Conservation (phyloP, 2,329 filamentous ascomycete species). For the Dactylellina parvicollis region DNA sequence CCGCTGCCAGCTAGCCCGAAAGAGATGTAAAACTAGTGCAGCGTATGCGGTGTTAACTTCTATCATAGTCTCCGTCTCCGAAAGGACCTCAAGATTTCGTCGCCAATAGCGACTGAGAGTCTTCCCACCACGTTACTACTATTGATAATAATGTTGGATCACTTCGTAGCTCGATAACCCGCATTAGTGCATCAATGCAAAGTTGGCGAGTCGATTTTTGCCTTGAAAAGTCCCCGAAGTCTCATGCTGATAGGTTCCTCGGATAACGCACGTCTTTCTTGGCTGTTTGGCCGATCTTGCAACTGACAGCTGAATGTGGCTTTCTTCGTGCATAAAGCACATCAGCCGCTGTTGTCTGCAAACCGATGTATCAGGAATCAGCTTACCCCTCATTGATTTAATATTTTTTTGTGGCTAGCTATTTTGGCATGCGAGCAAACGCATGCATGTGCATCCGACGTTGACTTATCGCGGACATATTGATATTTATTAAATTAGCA, state of each 20-base stretch:
- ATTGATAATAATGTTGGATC: neutral
- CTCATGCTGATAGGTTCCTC: conserved; percentile 10
- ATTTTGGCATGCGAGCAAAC: too few relatives aligned
- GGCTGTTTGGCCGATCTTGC: conserved; percentile 1
- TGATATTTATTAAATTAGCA: too few relatives aligned
- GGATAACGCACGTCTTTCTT: conserved; percentile 9
- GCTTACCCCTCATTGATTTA: conserved; percentile 22
- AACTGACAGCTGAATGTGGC: conserved; percentile 18
- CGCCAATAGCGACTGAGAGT: conserved; percentile 10
- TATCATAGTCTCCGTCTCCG: conserved; percentile 1
- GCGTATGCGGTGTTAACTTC: neutral
- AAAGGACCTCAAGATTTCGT: conserved; percentile 4
- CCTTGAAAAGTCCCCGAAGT: too few relatives aligned
- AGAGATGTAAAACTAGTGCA: neutral
- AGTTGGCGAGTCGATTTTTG: too few relatives aligned
- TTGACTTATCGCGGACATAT: too few relatives aligned
- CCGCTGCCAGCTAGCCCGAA: conserved; percentile 9
- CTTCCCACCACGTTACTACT: conserved; percentile 1
- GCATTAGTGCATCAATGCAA: too few relatives aligned
- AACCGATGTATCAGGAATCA: conserved; percentile 12
- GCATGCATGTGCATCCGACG: too few relatives aligned
- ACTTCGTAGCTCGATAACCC: neutral
- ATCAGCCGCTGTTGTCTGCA: neutral
- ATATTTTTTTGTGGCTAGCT: neutral
- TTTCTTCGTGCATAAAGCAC: neutral